Evolutionary conservation across 371 early-diverging fungal genomes (phyloP).

Genomic region (Ecytonucleospora hepatopenaei): DNA sequence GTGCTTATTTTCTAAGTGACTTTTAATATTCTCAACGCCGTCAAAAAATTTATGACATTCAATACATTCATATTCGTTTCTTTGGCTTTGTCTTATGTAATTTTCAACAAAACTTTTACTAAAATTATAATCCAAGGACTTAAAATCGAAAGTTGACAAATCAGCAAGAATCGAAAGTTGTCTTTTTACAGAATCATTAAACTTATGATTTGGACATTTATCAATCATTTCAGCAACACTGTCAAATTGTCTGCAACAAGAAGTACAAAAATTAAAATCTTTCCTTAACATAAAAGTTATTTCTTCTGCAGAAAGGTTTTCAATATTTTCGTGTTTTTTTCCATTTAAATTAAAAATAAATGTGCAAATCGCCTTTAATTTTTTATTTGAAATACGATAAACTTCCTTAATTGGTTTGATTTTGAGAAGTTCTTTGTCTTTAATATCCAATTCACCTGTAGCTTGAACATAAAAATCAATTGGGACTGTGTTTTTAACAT

Average conservation of each 20-base stretch:
- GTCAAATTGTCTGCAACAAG: neutral
- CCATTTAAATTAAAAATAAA: neutral
- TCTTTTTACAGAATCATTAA: neutral
- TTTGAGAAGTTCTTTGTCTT: neutral
- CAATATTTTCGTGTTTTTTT: neutral
- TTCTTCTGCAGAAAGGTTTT: neutral
- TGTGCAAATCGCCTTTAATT: neutral
- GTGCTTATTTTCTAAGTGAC: neutral
- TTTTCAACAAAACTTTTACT: neutral
- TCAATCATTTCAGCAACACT: neutral
- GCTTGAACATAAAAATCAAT: neutral
- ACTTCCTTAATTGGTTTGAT: neutral
- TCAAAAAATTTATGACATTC: neutral
- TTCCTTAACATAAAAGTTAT: neutral
- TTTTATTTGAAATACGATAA: neutral
- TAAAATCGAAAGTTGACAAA: neutral
- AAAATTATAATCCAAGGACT: neutral
- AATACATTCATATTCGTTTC: neutral
- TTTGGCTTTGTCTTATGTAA: neutral
- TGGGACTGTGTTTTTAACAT: neutral
- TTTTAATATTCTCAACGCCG: neutral
- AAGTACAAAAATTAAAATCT: constrained; percentile 1
- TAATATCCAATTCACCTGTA: neutral
- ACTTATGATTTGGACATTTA: neutral
- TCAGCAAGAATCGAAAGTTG: neutral